phyloP scores from a whole-genome alignment of 1,284 basidiomycete species.

The Fomitopsis palustris region DNA sequence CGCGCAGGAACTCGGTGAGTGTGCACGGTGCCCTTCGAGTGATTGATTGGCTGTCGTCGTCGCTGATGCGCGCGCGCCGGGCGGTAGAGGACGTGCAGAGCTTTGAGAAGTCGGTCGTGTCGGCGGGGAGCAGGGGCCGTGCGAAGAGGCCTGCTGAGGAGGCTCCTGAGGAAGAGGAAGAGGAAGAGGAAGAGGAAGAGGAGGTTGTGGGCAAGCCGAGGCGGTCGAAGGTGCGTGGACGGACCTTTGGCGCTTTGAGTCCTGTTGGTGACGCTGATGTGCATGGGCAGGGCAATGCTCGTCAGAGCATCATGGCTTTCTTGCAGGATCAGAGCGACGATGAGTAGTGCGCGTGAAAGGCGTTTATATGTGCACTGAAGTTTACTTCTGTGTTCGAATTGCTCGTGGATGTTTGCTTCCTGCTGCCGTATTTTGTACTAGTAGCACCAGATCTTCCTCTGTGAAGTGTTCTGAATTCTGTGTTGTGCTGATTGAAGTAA shows the following conservation, averaged over 20 bases:
- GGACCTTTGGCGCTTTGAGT: too few species aligned
- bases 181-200: slow-evolving; percentile 29
- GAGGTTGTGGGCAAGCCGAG: slow-evolving; percentile 24
- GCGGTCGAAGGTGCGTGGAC: slow-evolving; percentile 34
- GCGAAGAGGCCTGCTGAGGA: slow-evolving; percentile 14
- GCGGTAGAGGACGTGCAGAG: slow-evolving; percentile 66
- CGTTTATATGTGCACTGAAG: background rate
- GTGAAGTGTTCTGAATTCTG: too few species aligned
- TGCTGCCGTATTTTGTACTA: background rate
- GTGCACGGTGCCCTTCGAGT: background rate
- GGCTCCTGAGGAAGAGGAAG: slow-evolving; percentile 23
- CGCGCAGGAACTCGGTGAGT: slow-evolving; percentile 74
- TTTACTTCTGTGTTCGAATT: too few species aligned
- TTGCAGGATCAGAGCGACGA: slow-evolving; percentile 55
- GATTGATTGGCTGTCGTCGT: background rate
- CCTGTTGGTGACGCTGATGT: background rate
- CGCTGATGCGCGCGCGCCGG: background rate
- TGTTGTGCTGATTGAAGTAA: too few species aligned
- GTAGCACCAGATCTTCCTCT: too few species aligned
- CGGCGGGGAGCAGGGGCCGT: slow-evolving; percentile 16
- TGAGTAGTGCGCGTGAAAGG: slow-evolving; percentile 13
- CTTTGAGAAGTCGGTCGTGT: slow-evolving; percentile 40
- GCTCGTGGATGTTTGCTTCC: background rate
- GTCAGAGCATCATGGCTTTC: slow-evolving; percentile 66
- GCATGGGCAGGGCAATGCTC: slow-evolving; percentile 34